Base-by-base conservation (phyloP, 352 stramenopile species). In the Globisporangium orthogonon region DNA sequence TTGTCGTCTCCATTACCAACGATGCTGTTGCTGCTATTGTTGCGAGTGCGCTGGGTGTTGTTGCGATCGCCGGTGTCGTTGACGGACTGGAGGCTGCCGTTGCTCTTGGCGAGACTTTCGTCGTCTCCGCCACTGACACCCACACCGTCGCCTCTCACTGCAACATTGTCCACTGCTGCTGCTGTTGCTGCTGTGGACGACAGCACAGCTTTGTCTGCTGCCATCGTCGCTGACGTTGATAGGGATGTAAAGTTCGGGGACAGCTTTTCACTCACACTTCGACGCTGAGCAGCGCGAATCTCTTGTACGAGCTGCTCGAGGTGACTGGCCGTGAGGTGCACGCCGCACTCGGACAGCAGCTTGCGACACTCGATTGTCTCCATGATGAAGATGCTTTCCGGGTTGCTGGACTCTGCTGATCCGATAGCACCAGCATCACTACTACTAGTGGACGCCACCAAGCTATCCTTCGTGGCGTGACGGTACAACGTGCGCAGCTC, bases 401-500 rank as follows among this genome's bases (percentile, higher is more conserved):
- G 56, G 2, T 28, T 11, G 11, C 67, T 62, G 15, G 43, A 57
- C 13, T 37, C 40, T 11, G 31, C 49, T 14, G 58, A 58, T 11
- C 56, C 54, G 18, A 62, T 54, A 40, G 7, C 35, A 40, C 5
- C 35, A 40, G 7, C 35, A 40, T 2, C 35, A 40, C 35, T 10
- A 13, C 35, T 10, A 40, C 6, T 10, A 40, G 7, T 13, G 35
- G 35, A 40, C 35, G 13, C 35, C 9, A 9, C 35, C 35, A 10
- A 40, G 35, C 7, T 40, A 17, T 77, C 62, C 18, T 71, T 66
- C 9, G 74, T 74, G 23, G 74, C 85, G 15, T 76, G 73, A 2
- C 79, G 73, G 60, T 90, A 90, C 1, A 87, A 45, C 11, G 69
- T 56, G 0, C 79, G 71, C 45, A 90, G 41, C 46, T 90, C 79